Percentiles rank a stretch among this genome's conserved stretches.
phyloP scores from a whole-genome alignment of 73 alveolate genomes.

The Paramecium biaurelia region DNA sequence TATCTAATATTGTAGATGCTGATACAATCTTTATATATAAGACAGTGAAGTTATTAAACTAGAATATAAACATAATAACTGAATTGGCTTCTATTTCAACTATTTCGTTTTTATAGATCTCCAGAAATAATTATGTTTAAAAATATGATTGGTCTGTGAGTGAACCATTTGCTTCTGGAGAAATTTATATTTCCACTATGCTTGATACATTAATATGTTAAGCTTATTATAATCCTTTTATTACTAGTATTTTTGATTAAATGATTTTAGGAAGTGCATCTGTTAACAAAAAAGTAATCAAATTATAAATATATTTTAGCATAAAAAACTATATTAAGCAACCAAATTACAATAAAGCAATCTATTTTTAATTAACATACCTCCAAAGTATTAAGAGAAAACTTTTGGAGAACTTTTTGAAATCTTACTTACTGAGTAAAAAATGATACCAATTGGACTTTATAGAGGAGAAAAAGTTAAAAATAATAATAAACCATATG shows the following conservation, averaged over 20 bases:
- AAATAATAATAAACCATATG: constrained; percentile 73
- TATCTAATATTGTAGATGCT: constrained; percentile 90
- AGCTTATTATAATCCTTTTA: constrained; percentile 92
- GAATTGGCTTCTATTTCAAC: constrained; percentile 91
- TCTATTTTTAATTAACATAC: constrained; percentile 71
- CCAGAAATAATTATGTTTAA: constrained; percentile 76
- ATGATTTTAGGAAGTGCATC: constrained; percentile 94
- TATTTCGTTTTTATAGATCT: constrained; percentile 77
- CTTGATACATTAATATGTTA: constrained; percentile 95
- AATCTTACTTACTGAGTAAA: constrained; percentile 65
- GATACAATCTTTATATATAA: constrained; percentile 95
- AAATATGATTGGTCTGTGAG: constrained; percentile 83
- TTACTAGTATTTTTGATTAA: constrained; percentile 89
- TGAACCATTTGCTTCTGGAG: constrained; percentile 97
- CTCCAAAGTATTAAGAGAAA: constrained; percentile 46
- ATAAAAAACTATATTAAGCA: constrained; percentile 67
- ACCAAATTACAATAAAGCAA: constrained; percentile 70
- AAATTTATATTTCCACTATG: constrained; percentile 88
- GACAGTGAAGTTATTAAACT: constrained; percentile 81
- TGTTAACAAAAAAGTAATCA: constrained; percentile 62
- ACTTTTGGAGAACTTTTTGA: constrained; percentile 69
- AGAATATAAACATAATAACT: constrained; percentile 81
- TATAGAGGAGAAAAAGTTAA: constrained; percentile 66
- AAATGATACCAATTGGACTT: constrained; percentile 79
- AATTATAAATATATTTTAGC: not conserved